These are phyloP conservation scores for Lactarius quietus DNA, from an alignment of 768 basidiomycete species.

Conservation along the genomic window DNA sequence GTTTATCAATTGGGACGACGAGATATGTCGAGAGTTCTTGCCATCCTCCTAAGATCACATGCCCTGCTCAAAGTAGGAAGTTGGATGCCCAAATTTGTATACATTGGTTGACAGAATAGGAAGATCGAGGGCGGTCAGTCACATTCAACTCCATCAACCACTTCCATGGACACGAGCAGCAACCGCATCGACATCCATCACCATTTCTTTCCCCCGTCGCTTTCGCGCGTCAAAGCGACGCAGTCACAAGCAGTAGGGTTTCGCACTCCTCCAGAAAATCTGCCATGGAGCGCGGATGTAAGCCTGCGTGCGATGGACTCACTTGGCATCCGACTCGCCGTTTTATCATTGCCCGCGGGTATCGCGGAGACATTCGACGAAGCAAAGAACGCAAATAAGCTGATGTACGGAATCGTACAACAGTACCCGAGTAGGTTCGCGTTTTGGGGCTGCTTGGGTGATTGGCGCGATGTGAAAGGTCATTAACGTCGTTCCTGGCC, in stretches of 20 bases:
- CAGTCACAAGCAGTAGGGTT: slow-evolving; percentile 52
- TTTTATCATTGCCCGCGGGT: slow-evolving; percentile 63
- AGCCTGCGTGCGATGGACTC: slow-evolving; percentile 64
- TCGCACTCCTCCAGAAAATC: slow-evolving; percentile 56
- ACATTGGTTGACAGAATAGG: neutral
- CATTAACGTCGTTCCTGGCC: neutral
- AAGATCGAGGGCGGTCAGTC: neutral
- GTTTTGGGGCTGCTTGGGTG: slow-evolving; percentile 65
- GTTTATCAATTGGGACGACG: slow-evolving; percentile 80
- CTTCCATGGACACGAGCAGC: neutral
- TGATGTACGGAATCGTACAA: slow-evolving; percentile 46
- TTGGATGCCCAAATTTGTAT: slow-evolving; percentile 21
- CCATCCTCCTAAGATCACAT: slow-evolving; percentile 21
- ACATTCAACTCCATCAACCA: neutral
- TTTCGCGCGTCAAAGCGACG: slow-evolving; percentile 41
- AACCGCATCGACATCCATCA: slow-evolving; percentile 66
- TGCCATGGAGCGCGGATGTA: slow-evolving; percentile 60
- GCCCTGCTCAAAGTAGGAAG: slow-evolving; percentile 9
- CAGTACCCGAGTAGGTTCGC: slow-evolving; percentile 56
- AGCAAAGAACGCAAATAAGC: slow-evolving; percentile 47
- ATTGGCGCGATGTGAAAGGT: slow-evolving; percentile 62
- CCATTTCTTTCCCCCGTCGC: slow-evolving; percentile 59
- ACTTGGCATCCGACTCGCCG: slow-evolving; percentile 52
- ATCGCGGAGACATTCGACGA: slow-evolving; percentile 38
- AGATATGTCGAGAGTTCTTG: slow-evolving; percentile 58